phyloP scores from a whole-genome alignment of 139 green algal species.

The Raphidocelis subcapitata region DNA sequence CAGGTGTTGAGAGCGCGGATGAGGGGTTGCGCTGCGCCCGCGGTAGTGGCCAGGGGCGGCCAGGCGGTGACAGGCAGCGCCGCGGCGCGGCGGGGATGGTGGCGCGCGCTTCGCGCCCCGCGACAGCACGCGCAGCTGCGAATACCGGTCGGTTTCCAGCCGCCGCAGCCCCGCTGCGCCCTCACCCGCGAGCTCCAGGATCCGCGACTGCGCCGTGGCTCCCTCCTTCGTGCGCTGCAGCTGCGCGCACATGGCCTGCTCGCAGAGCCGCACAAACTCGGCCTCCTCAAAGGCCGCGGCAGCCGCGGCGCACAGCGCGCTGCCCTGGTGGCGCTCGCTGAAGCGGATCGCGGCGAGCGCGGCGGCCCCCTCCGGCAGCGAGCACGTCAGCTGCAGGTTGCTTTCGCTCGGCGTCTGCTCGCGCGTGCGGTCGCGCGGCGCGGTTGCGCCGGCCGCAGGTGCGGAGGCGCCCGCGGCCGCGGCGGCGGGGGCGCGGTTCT shows the following conservation, averaged over 20 bases:
- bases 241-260: conserved; percentile 64
- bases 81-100: too few species aligned
- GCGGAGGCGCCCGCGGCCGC: too few species aligned
- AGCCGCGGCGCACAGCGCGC: conserved; percentile 34
- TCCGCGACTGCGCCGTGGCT: conserved; percentile 73
- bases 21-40: too few species aligned
- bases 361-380: neutral
- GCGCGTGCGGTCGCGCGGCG: neutral
- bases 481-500: too few species aligned
- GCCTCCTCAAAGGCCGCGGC: conserved; percentile 64
- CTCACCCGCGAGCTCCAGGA: conserved; percentile 76
- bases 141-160: too few species aligned
- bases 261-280: conserved; percentile 46
- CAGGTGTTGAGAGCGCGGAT: too few species aligned
- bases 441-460: conserved; percentile 1
- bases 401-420: neutral
- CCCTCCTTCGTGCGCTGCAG: conserved; percentile 81
- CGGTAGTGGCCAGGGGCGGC: too few species aligned
- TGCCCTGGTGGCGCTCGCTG: conserved; percentile 4
- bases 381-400: conserved; percentile 11
- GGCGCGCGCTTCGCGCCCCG: too few species aligned
- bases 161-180: too few species aligned
- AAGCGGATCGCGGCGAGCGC: conserved; percentile 8
- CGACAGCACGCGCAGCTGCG: too few species aligned
- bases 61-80: too few species aligned